phyloP scores from a whole-genome alignment of 164 flowering plant genomes.

The Chloranthus sessilifolius region DNA sequence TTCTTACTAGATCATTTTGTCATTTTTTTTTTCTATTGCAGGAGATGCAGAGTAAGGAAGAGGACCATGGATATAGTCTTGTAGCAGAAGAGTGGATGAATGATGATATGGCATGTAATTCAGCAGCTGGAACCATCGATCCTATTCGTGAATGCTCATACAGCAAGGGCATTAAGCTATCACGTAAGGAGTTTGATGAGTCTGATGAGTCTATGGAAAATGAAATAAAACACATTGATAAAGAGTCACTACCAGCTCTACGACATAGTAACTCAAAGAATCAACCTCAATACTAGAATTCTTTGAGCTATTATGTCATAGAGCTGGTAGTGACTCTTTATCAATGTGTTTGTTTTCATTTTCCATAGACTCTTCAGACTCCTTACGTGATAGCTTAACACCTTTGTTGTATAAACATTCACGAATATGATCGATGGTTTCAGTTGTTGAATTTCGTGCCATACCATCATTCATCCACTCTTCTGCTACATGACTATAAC shows the following conservation, averaged over 20 bases:
- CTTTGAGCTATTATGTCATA: slow-evolving; percentile 1
- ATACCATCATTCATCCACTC: slow-evolving; percentile 12
- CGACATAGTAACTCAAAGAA: slow-evolving; percentile 2
- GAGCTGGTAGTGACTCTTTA: not conserved
- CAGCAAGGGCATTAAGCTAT: not conserved
- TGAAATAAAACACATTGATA: too few species aligned
- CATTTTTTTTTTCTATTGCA: slow-evolving; percentile 19
- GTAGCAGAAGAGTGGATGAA: slow-evolving; percentile 8
- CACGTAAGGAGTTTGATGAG: too few species aligned
- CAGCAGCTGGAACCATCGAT: slow-evolving; percentile 5
- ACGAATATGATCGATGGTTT: slow-evolving; percentile 3
- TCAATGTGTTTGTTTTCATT: too few species aligned
- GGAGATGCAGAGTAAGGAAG: slow-evolving; percentile 18
- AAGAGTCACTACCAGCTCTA: not conserved
- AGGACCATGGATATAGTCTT: not conserved
- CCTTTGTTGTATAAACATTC: not conserved
- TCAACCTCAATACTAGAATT: not conserved
- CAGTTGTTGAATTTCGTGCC: not conserved
- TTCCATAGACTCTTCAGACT: slow-evolving; percentile 7
- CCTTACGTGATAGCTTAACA: too few species aligned
- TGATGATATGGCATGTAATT: slow-evolving; percentile 10
- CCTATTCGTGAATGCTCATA: not conserved
- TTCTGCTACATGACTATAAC: slow-evolving; percentile 9
- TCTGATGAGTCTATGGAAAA: slow-evolving; percentile 6
- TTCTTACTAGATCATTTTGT: not conserved